A percentile compares a stretch with the other conserved stretches of the same genome.
Evolutionary conservation across 2,329 filamentous ascomycete genomes (phyloP).

Genomic region (Trichophaea hybrida): DNA sequence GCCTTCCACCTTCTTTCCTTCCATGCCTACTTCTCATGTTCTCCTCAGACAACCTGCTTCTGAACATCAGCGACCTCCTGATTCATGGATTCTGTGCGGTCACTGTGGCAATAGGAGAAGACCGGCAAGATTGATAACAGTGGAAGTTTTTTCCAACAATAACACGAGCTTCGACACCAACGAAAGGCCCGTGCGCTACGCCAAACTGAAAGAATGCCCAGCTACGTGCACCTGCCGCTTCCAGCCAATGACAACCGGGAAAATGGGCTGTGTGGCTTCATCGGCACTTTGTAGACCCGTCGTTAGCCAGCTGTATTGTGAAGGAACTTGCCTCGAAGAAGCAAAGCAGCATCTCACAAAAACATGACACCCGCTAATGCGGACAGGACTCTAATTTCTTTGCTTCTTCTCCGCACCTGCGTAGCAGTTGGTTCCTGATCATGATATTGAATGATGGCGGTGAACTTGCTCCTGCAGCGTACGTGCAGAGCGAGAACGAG

Average conservation of each 20-base stretch:
- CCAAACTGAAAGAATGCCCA: background rate
- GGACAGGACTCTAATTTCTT: background rate
- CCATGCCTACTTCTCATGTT: background rate
- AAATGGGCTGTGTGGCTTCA: conserved; percentile 18
- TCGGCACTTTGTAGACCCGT: background rate
- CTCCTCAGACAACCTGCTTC: background rate
- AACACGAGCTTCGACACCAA: background rate
- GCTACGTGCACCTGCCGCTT: conserved; percentile 17
- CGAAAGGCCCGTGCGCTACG: background rate
- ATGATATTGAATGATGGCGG: background rate
- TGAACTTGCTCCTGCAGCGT: background rate
- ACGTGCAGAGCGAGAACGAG: background rate
- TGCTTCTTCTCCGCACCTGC: background rate
- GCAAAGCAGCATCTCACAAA: background rate
- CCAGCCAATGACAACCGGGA: conserved; percentile 23
- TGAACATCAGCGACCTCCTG: background rate
- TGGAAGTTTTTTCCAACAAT: background rate
- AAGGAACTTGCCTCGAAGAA: background rate
- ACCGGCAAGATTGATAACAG: background rate
- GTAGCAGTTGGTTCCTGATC: conserved; percentile 1
- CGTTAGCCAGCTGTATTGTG: background rate
- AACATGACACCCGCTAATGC: background rate
- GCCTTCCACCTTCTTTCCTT: background rate
- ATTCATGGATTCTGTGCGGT: background rate
- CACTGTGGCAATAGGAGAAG: background rate